Conservation (phyloP, 2,329 filamentous ascomycete genomes). For the Botryotinia globosa region DNA sequence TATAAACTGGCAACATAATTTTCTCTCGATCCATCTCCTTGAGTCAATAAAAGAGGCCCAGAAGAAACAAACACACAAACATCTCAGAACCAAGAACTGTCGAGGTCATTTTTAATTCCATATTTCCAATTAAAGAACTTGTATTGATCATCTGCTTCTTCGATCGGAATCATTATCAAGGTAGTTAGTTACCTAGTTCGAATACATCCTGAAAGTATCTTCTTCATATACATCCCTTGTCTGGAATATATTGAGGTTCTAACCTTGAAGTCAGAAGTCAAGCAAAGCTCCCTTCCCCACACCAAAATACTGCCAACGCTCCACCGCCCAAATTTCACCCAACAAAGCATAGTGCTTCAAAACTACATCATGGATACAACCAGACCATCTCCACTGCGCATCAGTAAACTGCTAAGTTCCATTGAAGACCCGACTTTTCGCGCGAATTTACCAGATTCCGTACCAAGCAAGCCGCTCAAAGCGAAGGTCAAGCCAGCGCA, state of each 20-base stretch:
- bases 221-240: neutral
- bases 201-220: neutral
- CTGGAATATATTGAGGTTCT: neutral
- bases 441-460: constrained; percentile 1
- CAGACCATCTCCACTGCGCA: neutral
- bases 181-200: too few species aligned
- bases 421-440: neutral
- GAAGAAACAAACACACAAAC: constrained; percentile 34
- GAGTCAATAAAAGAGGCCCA: neutral
- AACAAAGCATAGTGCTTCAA: neutral
- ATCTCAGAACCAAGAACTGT: constrained; percentile 79
- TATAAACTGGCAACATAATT: neutral
- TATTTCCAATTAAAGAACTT: neutral
- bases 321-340: neutral
- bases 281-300: neutral
- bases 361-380: constrained; percentile 12
- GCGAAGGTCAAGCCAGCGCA: constrained; percentile 14
- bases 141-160: neutral
- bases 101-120: constrained; percentile 58
- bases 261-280: neutral
- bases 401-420: neutral
- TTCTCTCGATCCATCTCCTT: neutral
- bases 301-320: neutral
- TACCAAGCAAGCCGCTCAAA: neutral
- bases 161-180: neutral